Evolutionary conservation across 306 rosid species (phyloP).

Genomic region (Sechiopsis laciniata): DNA sequence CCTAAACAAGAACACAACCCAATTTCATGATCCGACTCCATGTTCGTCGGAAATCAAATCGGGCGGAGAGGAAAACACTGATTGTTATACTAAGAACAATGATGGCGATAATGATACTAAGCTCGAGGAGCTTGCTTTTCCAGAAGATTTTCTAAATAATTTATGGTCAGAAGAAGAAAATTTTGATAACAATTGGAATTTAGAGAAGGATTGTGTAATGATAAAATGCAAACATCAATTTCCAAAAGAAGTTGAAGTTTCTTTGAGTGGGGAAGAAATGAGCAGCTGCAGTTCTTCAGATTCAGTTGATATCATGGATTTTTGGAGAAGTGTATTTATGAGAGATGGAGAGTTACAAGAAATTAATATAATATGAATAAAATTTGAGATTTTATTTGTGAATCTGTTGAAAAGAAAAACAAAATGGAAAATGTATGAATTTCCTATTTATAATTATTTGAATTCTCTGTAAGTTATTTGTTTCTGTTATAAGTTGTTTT

Average conservation of each 20-base stretch:
- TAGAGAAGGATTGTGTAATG: constrained; percentile 7
- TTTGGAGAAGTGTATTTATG: constrained; percentile 50
- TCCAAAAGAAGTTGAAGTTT: not conserved
- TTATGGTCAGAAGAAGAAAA: constrained; percentile 69
- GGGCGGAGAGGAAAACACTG: not conserved
- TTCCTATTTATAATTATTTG: not conserved
- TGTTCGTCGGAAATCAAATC: constrained; percentile 34
- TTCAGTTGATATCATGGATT: constrained; percentile 40
- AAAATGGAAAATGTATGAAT: not conserved
- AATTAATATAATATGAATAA: not conserved
- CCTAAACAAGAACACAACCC: constrained; percentile 5
- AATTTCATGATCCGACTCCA: not conserved
- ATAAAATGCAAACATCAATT: constrained; percentile 3
- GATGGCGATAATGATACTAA: not conserved
- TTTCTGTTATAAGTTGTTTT: not conserved
- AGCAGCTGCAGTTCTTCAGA: constrained; percentile 16
- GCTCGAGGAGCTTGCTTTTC: constrained; percentile 23
- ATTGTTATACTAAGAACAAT: not conserved
- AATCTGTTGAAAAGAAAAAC: not conserved
- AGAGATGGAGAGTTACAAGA: constrained; percentile 40
- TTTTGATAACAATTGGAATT: constrained; percentile 29
- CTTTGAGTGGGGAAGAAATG: constrained; percentile 9
- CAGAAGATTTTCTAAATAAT: constrained; percentile 27
- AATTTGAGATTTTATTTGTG: not conserved
- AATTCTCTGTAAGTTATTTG: not conserved